Percentiles rank a stretch among this genome's conserved stretches.
Conservation (phyloP, 768 basidiomycete genomes). For the Omphalotus guepiniiformis region DNA sequence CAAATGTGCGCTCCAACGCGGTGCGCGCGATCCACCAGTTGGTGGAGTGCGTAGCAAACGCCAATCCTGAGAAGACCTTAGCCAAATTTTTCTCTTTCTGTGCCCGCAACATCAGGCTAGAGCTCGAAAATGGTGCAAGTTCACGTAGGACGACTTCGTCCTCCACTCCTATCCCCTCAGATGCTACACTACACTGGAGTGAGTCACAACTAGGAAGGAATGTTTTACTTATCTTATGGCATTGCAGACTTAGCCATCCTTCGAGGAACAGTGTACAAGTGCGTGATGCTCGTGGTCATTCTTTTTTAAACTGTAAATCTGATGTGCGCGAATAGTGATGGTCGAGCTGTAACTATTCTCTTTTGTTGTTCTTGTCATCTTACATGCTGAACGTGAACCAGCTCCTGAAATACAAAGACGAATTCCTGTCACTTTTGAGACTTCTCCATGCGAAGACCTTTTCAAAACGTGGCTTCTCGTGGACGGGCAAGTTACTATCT, state of each 20-base stretch:
- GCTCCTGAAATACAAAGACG: conserved; percentile 61
- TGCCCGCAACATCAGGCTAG: conserved; percentile 59
- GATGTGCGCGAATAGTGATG: conserved; percentile 38
- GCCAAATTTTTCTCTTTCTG: conserved; percentile 78
- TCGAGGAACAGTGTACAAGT: conserved; percentile 80
- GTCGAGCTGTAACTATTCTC: conserved; percentile 47
- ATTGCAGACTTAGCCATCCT: conserved; percentile 65
- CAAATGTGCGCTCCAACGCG: conserved; percentile 78
- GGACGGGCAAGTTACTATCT: conserved; percentile 73
- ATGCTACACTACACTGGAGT: conserved; percentile 90
- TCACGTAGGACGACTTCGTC: conserved; percentile 67
- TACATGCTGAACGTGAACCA: conserved; percentile 22
- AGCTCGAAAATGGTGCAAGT: conserved; percentile 84
- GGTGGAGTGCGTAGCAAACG: conserved; percentile 81
- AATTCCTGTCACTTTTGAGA: conserved; percentile 56
- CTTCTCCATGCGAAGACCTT: conserved; percentile 66
- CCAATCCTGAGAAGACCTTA: conserved; percentile 71
- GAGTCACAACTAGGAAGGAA: conserved; percentile 19
- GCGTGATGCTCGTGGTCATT: conserved; percentile 23
- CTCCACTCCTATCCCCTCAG: conserved; percentile 66
- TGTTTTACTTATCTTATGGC: conserved; percentile 10
- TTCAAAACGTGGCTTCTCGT: conserved; percentile 79
- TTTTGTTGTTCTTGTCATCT: neutral
- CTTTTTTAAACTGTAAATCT: neutral
- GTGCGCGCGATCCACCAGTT: conserved; percentile 85